These are phyloP conservation scores for Nyctanthes arbortristis DNA, from an alignment of 257 asterid species.

Conservation along the genomic window DNA sequence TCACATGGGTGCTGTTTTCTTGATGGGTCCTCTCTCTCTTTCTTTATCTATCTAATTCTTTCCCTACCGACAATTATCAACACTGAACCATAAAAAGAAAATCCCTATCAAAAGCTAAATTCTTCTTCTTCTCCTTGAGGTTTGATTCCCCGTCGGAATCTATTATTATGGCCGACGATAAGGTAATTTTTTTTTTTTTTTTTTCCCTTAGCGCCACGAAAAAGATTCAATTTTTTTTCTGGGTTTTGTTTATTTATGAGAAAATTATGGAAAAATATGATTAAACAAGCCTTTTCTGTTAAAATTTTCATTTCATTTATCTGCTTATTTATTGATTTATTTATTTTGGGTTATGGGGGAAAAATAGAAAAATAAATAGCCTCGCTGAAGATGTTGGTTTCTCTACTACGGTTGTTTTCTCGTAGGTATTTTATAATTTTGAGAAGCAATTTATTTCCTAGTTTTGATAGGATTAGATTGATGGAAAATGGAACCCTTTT, in stretches of 20 bases:
- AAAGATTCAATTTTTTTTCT: neutral
- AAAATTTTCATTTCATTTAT: neutral
- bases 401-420: no score
- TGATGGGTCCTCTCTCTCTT: conserved; percentile 51
- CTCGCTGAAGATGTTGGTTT: neutral
- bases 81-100: conserved; percentile 39
- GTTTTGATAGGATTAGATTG: neutral
- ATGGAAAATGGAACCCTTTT: neutral
- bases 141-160: conserved; percentile 23
- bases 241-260: conserved; percentile 1
- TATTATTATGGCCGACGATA: conserved; percentile 49
- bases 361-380: neutral
- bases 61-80: conserved; percentile 65
- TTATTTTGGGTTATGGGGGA: neutral
- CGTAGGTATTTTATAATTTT: neutral
- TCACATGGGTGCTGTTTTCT: conserved; percentile 84
- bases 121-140: conserved; percentile 22
- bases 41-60: conserved; percentile 22
- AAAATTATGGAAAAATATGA: conserved; percentile 1
- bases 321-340: conserved; percentile 13
- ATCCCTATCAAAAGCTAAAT: conserved; percentile 14
- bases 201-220: neutral
- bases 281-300: neutral
- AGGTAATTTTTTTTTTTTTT: conserved; percentile 29
- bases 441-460: neutral